Evolutionary conservation across 352 stramenopile species (phyloP).

Genomic region (Phytophthora sp.): DNA sequence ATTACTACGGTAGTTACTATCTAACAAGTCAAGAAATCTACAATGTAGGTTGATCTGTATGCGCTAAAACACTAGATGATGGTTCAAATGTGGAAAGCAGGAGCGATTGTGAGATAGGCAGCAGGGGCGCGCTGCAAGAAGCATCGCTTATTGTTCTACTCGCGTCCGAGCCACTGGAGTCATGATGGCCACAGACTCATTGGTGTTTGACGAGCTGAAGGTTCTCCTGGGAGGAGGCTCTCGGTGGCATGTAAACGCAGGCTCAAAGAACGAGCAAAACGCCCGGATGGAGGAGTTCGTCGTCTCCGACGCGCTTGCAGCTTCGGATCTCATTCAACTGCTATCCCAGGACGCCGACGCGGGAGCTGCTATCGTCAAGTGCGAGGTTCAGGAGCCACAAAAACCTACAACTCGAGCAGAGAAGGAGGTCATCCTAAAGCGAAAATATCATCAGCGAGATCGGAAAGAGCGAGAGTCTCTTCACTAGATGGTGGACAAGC

Average conservation of each 20-base stretch:
- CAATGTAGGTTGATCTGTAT: too few relatives aligned
- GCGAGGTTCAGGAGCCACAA: background rate
- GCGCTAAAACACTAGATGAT: background rate
- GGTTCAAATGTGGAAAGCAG: background rate
- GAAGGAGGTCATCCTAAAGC: constrained; percentile 23
- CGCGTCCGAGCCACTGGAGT: background rate
- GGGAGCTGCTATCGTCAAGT: background rate
- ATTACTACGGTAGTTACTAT: too few relatives aligned
- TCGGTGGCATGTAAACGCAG: background rate
- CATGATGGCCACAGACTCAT: background rate
- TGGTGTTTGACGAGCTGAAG: background rate
- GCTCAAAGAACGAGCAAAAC: background rate
- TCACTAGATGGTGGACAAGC: constrained; percentile 3
- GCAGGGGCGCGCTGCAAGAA: background rate
- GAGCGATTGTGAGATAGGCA: background rate
- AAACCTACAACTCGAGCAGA: constrained; percentile 10
- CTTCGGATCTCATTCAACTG: background rate
- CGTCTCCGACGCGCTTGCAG: background rate
- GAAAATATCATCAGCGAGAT: constrained; percentile 20
- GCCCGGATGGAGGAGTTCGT: too few relatives aligned
- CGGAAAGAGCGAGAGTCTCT: constrained; percentile 18
- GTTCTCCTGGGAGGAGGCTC: background rate
- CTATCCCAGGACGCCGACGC: background rate
- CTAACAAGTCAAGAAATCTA: too few relatives aligned
- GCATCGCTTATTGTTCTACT: background rate